Evolutionary conservation across 2,329 filamentous ascomycete genomes (phyloP), one percentile per base, ranked within the genome.

Genomic region (Pseudocercospora macadamiae): DNA sequence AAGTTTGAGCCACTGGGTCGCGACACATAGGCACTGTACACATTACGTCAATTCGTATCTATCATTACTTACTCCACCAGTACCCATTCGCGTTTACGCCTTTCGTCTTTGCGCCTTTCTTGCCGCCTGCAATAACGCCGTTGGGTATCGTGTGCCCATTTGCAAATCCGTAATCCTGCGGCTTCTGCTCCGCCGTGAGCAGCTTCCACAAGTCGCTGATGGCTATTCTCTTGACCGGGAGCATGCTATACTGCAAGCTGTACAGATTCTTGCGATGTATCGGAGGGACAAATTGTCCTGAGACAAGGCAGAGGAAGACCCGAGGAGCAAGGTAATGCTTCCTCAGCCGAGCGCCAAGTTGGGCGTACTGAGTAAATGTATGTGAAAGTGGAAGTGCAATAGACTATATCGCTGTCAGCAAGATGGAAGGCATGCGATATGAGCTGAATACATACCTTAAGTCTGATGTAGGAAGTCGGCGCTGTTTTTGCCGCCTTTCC

Each of bases 361-460:
- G 92, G 71, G 96, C 96, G 77, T 99, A 99, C 70, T 97, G 93
- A 61, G 96, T 86, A 75, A 99, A 97, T 86, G 97, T 97, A 68
- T 90, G 90, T n/a, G 88, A 85, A 66, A 97, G 90, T 3, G 90
- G 87, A 5, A 99, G 84, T 2, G 95, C 93, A 5, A 96, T 89
- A 3, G 93, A 93, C 88, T 95, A 66, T 26, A 23, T n/a, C n/a
- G 7, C 14, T 10, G 16, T 49, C 28, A 49, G 47, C 47, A 49
- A 9, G 47, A 10, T 8, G 9, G 26, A 3, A 37, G 9, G 16
- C n/a, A 14, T 45, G 44, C 21, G n/a, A 7, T 45, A 12, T 4
- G 18, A 14, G n/a, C n/a, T 47, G 28, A 9, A 8, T 3, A 39
- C 76, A 51, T 76, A 93, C 92, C 82, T 96, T 92, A 55, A 97